These are phyloP conservation scores for Sonneratia caseolaris DNA, from an alignment of 345 rosid genomes.

Conservation along the genomic window DNA sequence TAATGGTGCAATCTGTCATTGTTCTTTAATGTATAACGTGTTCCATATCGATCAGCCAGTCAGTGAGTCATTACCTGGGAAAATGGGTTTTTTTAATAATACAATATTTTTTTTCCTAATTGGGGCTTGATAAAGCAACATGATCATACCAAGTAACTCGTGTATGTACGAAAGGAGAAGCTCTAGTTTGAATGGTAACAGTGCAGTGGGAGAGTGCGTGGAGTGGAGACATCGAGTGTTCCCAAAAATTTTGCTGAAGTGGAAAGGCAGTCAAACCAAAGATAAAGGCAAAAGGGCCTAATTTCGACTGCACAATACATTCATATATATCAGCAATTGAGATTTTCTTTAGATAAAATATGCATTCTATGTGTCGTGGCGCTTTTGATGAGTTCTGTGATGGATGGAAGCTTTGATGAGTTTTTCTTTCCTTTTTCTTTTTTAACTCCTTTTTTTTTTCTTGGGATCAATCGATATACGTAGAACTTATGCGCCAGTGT, in stretches of 20 bases:
- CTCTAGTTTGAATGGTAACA: too few species aligned
- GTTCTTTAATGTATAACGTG: too few species aligned
- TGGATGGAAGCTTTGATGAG: conserved; percentile 26
- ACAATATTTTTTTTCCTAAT: too few species aligned
- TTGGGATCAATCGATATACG: conserved; percentile 42
- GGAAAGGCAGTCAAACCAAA: conserved; percentile 18
- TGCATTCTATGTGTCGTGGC: conserved; percentile 5
- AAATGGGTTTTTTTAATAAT: too few species aligned
- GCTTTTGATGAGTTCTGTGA: conserved; percentile 48
- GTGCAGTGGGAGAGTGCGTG: too few species aligned
- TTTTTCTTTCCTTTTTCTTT: too few species aligned
- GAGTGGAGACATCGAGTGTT: neutral
- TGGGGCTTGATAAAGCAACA: too few species aligned
- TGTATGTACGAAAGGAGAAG: too few species aligned
- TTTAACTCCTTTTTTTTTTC: neutral
- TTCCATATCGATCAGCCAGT: too few species aligned
- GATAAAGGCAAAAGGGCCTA: conserved; percentile 22
- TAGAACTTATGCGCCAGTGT: conserved; percentile 20
- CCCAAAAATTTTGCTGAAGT: conserved; percentile 9
- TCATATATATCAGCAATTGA: conserved; percentile 17
- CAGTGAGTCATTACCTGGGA: too few species aligned
- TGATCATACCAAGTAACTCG: too few species aligned
- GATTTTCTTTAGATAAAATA: neutral
- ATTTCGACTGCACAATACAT: conserved; percentile 12
- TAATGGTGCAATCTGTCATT: too few species aligned